Base-by-base conservation (phyloP, 495 filamentous ascomycete species). In the Lasiosphaeria ovina region DNA sequence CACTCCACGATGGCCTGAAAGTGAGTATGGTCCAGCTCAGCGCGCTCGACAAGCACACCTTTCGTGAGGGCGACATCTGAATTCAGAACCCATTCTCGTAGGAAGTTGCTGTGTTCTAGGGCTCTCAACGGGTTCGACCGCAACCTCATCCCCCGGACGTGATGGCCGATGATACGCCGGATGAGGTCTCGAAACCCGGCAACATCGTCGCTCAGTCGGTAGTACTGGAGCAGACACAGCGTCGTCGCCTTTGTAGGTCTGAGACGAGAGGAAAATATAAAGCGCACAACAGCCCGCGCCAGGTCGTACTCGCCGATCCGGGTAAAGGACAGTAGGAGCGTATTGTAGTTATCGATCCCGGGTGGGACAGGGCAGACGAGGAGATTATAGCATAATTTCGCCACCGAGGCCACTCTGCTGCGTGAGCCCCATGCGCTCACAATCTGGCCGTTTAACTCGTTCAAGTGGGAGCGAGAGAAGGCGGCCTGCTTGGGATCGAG, bases 371-470 rank as follows among this genome's bases (percentile, higher is more conserved):
- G 61, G 4, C 79, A 83, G 3, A 81, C 72, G 11, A 90, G 76
- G 3, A 93, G 70, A 69, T 88, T 87, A 65, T 86, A 86, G 70
- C 85, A 89, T 33, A 92, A 80, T 63, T 84, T 86, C 3, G 77
- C 79, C 8, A 87, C 68, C 35, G 76, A 66, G 14, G 52, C 51
- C 47, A 67, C 65, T 34, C 64, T 58, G 8, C 57, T 45, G 7
- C 3, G 51, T 6, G 32, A 38, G 0, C n/a, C 47, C 67, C 71
- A 74, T 2, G 67, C 55, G n/a, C 62, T 62, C 33, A 79, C 66
- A 7, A 77, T 72, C 54, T 63, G 59, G 11, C 66, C 48, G 40
- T 76, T 74, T 33, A 72, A 54, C 33, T 75, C 60, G 51, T 76
- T 72, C 50, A 80, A 62, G 3, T 55, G 49, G 45, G 40, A 57